phyloP scores from a whole-genome alignment of 805 yeast species.

The Saccharomycopsis olivae region DNA sequence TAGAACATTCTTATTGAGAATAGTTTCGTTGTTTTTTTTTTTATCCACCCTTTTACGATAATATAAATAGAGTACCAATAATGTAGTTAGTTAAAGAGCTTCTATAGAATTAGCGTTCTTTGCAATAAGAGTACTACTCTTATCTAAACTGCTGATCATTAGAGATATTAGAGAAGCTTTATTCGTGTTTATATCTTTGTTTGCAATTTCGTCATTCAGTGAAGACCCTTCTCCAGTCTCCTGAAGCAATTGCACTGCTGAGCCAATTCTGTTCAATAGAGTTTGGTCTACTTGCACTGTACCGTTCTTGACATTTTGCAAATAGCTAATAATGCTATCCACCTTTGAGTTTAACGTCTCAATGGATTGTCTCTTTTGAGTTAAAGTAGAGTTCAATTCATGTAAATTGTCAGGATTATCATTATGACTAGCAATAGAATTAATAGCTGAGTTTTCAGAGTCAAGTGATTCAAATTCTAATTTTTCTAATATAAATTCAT shows the following conservation, averaged over 20 bases:
- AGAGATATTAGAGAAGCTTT: too few species aligned
- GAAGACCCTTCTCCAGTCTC: too few species aligned
- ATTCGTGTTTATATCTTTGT: too few species aligned
- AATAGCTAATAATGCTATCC: constrained; percentile 1
- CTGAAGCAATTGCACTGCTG: too few species aligned
- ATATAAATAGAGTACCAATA: too few species aligned
- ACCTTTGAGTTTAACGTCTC: neutral
- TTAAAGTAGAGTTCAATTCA: neutral
- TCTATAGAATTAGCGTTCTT: too few species aligned
- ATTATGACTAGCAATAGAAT: neutral
- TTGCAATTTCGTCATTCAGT: too few species aligned
- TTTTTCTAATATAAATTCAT: neutral
- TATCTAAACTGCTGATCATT: too few species aligned
- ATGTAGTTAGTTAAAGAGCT: too few species aligned
- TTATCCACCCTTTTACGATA: too few species aligned
- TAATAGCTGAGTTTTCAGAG: constrained; percentile 6
- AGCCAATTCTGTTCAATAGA: constrained; percentile 1
- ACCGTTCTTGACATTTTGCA: neutral
- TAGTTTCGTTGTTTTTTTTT: neutral
- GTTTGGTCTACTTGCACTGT: neutral
- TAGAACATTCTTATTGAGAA: too few species aligned
- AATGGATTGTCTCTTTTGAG: neutral
- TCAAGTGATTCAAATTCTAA: constrained; percentile 3
- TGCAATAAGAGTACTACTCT: too few species aligned
- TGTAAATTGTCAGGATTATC: neutral